These are phyloP conservation scores for Hypoxylon sp. DNA, from an alignment of 2,329 filamentous ascomycete species.

Conservation along the genomic window DNA sequence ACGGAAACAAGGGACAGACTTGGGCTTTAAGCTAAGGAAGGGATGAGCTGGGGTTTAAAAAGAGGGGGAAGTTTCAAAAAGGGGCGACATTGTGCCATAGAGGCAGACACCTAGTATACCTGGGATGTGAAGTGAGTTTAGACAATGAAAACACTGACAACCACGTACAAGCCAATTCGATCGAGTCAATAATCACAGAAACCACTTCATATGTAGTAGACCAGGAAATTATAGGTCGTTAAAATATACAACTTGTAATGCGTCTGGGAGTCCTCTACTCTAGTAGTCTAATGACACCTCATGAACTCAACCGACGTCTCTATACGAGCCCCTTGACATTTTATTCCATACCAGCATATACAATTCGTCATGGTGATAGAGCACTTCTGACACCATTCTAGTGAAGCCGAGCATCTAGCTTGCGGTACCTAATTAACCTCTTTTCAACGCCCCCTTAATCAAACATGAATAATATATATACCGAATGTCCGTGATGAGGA, in stretches of 20 bases:
- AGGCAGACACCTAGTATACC: not conserved
- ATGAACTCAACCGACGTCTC: not conserved
- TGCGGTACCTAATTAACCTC: constrained; percentile 6
- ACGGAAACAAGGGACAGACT: constrained; percentile 60
- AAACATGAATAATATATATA: constrained; percentile 31
- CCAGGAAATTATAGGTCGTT: not conserved
- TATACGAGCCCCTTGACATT: constrained; percentile 9
- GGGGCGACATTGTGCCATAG: not conserved
- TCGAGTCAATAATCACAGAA: not conserved
- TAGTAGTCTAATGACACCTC: constrained; percentile 6
- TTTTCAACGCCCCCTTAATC: constrained; percentile 31
- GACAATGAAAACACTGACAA: not conserved
- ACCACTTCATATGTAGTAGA: not conserved
- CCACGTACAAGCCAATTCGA: not conserved
- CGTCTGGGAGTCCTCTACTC: constrained; percentile 11
- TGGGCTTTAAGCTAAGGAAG: constrained; percentile 54
- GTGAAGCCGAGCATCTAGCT: constrained; percentile 13
- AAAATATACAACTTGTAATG: constrained; percentile 25
- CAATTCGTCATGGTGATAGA: constrained; percentile 30
- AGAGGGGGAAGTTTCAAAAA: not conserved
- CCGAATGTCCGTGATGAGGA: constrained; percentile 16
- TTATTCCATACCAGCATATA: constrained; percentile 34
- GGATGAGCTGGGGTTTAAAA: not conserved
- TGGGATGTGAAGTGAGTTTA: constrained; percentile 4
- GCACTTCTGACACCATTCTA: constrained; percentile 27